Evolutionary conservation across 1,139 yeast genomes (phyloP), one percentile per base, ranked within the genome.

Genomic region (Suhomyces anneliseae): DNA sequence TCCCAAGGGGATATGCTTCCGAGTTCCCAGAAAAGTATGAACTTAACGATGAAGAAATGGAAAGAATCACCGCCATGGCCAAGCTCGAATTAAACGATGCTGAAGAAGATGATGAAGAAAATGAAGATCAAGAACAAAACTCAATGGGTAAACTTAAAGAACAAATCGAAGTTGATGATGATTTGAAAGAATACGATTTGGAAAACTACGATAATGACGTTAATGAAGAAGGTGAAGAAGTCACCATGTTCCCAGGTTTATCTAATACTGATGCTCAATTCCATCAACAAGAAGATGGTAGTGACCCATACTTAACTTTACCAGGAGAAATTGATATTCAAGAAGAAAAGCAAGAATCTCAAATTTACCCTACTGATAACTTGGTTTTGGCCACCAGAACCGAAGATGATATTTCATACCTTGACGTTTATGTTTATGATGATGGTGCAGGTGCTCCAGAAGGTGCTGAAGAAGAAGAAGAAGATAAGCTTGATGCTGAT

Each of bases 341-440:
- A 45, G 87, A 86, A 59, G 97, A 89, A 54, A 85, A 86, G 62
- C 80, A 83, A 54, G 98, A 93, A 62, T 74, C 86, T 57, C 97
- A 89, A 64, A 82, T 95, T 42, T 83, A 87, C 58, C 95, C 97
- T 38, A 85, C 95, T 2, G 99, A 93, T 67, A 92, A 90, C 64
- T 70, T 93, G 71, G 82, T 93, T 35, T 76, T 93, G 56, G 92
- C 97, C 10, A 87, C 98, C 1, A 85, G 97, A 72, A 95, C 99
- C 2, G 98, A 93, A 63, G 99, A 93, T 65, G 98, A 93, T 45
- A 78, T 93, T 39, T 90, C 97, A 11, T 88, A 87, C 62, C 75
- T 93, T 61, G 99, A 93, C 61, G 95, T 93, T 2, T 92, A 92
- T 60, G 89, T 95, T 29, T 93, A 92, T 65, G 98, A 93, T 65